phyloP scores from a whole-genome alignment of 2,329 filamentous ascomycete species.

The Monilinia fructigena region DNA sequence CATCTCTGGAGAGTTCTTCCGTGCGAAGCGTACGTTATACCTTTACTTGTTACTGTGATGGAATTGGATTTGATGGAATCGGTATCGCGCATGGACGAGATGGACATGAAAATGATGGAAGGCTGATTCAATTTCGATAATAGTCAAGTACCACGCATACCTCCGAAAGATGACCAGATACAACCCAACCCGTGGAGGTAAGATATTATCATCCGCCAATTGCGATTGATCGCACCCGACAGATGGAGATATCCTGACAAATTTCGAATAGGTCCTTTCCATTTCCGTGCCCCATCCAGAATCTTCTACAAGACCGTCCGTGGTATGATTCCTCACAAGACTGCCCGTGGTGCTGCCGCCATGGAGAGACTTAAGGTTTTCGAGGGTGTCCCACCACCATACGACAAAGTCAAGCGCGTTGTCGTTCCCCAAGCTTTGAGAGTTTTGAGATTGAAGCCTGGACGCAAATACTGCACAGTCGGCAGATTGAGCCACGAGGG shows the following conservation, averaged over 20 bases:
- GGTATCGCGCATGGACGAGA: slow-evolving; percentile 25
- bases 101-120: slow-evolving; percentile 25
- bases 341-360: slow-evolving; percentile 91
- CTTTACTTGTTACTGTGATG: slow-evolving; percentile 15
- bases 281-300: slow-evolving; percentile 98
- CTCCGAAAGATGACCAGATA: slow-evolving; percentile 99
- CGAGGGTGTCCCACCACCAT: slow-evolving; percentile 97
- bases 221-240: slow-evolving; percentile 16
- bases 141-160: slow-evolving; percentile 99
- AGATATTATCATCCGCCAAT: slow-evolving; percentile 42
- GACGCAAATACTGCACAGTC: slow-evolving; percentile 99
- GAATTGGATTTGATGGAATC: slow-evolving; percentile 25
- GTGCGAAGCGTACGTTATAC: slow-evolving; percentile 90
- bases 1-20: slow-evolving; percentile 99
- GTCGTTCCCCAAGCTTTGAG: slow-evolving; percentile 98
- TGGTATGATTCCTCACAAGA: slow-evolving; percentile 99
- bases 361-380: slow-evolving; percentile 99
- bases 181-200: slow-evolving; percentile 98
- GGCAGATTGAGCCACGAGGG: slow-evolving; percentile 96
- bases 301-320: slow-evolving; percentile 99
- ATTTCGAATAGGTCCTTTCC: slow-evolving; percentile 77
- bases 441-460: slow-evolving; percentile 94
- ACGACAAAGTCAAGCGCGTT: slow-evolving; percentile 99
- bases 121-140: slow-evolving; percentile 52
- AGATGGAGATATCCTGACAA: slow-evolving; percentile 40